These are phyloP conservation scores for Thinopyrum elongatum DNA, from an alignment of 176 grass and related monocot species.

Conservation along the genomic window DNA sequence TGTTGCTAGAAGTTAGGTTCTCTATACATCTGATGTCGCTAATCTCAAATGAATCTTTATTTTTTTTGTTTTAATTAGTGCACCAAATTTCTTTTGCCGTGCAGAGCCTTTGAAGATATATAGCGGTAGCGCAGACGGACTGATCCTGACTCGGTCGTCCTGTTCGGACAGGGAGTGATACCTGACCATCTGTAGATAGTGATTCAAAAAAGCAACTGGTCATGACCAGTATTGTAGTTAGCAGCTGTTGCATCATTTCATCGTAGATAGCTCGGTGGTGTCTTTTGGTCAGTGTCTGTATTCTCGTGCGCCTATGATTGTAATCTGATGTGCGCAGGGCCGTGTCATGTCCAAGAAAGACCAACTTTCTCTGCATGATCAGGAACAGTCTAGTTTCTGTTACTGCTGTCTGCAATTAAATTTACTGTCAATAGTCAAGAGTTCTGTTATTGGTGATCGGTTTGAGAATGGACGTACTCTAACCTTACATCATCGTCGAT, in stretches of 20 bases:
- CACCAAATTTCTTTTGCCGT: background rate
- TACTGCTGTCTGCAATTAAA: background rate
- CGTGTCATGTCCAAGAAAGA: background rate
- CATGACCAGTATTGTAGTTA: background rate
- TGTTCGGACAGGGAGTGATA: background rate
- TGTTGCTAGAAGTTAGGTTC: background rate
- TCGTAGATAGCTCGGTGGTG: background rate
- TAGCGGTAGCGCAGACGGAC: background rate
- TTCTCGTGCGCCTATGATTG: background rate
- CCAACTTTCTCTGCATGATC: background rate
- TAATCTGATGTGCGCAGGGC: background rate
- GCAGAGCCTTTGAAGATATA: background rate
- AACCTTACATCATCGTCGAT: background rate
- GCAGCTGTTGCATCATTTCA: background rate
- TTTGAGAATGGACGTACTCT: background rate
- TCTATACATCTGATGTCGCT: background rate
- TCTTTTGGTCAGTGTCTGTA: no score
- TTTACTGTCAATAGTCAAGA: background rate
- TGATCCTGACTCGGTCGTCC: background rate
- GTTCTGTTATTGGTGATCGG: background rate
- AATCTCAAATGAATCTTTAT: background rate
- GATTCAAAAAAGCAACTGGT: background rate
- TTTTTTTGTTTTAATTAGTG: background rate
- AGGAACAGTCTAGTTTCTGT: background rate
- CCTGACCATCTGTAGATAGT: background rate